Evolutionary conservation across 2,329 filamentous ascomycete species (phyloP).

Genomic region (Alternaria sp.): DNA sequence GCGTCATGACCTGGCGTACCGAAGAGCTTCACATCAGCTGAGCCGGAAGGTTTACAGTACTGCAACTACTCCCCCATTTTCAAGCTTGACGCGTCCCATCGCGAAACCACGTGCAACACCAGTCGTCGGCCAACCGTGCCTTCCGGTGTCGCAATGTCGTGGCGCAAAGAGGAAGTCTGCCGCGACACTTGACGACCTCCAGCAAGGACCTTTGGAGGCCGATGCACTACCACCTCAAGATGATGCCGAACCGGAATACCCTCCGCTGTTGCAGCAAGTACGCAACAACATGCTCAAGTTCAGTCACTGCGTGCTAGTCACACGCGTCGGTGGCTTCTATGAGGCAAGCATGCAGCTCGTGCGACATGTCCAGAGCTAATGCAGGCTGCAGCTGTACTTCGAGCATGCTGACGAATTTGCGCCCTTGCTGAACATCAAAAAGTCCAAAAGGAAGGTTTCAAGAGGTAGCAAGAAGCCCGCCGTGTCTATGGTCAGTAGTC

Average conservation of each 20-base stretch:
- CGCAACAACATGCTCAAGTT: constrained; percentile 89
- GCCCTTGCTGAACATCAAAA: constrained; percentile 84
- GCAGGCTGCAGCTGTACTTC: constrained; percentile 72
- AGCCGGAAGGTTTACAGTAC: not conserved
- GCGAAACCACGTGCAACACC: constrained; percentile 37
- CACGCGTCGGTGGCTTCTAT: constrained; percentile 93
- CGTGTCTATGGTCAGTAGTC: constrained; percentile 77
- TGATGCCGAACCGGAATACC: constrained; percentile 68
- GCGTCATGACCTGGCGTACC: constrained; percentile 1
- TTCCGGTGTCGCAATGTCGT: constrained; percentile 29
- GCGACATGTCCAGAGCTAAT: constrained; percentile 17
- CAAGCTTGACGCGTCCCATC: constrained; percentile 31
- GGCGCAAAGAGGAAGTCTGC: constrained; percentile 51
- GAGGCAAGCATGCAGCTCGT: constrained; percentile 59
- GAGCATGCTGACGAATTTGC: constrained; percentile 91
- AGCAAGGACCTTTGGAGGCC: constrained; percentile 61
- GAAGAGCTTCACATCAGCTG: not conserved
- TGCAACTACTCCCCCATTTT: constrained; percentile 2
- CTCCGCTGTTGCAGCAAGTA: constrained; percentile 87
- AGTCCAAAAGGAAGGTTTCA: constrained; percentile 75
- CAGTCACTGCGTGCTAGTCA: constrained; percentile 87
- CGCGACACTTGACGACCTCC: constrained; percentile 53
- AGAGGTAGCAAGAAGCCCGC: constrained; percentile 60
- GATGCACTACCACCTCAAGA: constrained; percentile 50
- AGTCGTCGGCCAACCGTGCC: constrained; percentile 17